Percentiles rank a stretch among this genome's conserved stretches.
phyloP scores from a whole-genome alignment of 2,329 filamentous ascomycete genomes.

The Camillea tinctor region DNA sequence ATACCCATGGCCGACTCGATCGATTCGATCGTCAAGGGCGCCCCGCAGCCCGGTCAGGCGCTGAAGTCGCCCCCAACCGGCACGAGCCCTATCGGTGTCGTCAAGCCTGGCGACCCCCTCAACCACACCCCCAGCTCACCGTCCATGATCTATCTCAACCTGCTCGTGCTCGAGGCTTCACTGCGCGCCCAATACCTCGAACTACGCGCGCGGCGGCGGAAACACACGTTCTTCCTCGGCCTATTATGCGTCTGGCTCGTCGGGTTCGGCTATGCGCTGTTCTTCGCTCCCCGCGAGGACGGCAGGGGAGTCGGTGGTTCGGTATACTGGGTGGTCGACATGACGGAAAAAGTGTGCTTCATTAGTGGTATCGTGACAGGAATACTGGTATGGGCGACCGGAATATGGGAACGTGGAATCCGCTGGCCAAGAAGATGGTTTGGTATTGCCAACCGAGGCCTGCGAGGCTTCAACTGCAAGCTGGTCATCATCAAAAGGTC shows the following conservation, averaged over 20 bases:
- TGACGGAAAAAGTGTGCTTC: conserved; percentile 84
- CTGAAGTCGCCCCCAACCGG: conserved; percentile 43
- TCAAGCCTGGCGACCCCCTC: conserved; percentile 65
- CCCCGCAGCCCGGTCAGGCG: conserved; percentile 63
- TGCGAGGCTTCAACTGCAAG: conserved; percentile 94
- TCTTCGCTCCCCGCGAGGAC: conserved; percentile 94
- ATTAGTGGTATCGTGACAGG: conserved; percentile 87
- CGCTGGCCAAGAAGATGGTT: conserved; percentile 94
- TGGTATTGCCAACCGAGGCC: conserved; percentile 80
- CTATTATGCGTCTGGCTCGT: conserved; percentile 77
- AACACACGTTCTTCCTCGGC: conserved; percentile 89
- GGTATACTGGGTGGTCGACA: conserved; percentile 95
- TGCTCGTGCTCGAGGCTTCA: conserved; percentile 93
- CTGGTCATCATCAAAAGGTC: conserved; percentile 83
- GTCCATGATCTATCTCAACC: conserved; percentile 96
- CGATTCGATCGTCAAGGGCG: conserved; percentile 91
- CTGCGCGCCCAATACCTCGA: conserved; percentile 91
- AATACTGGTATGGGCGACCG: conserved; percentile 87
- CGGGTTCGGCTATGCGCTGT: conserved; percentile 86
- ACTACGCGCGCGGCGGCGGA: conserved; percentile 79
- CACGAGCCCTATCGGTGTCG: conserved; percentile 44
- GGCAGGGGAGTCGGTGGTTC: conserved; percentile 86
- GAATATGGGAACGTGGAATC: conserved; percentile 93
- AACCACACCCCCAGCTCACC: conserved; percentile 84
- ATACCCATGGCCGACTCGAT: conserved; percentile 61